These are phyloP conservation scores for Apiospora sp. DNA, from an alignment of 2,329 filamentous ascomycete species.

Conservation along the genomic window DNA sequence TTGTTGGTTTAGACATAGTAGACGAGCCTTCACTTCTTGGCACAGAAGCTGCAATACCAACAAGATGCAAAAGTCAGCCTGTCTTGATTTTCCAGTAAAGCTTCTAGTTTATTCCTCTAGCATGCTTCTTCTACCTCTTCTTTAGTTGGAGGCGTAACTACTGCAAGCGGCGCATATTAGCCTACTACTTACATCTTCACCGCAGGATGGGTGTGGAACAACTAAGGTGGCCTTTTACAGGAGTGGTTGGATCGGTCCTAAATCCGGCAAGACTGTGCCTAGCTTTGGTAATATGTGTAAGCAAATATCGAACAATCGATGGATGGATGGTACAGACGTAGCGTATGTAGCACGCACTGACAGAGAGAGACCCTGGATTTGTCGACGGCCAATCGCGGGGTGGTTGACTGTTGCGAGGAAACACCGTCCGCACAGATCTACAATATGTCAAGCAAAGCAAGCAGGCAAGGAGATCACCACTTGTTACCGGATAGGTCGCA, in stretches of 20 bases:
- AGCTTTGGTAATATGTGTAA: background rate
- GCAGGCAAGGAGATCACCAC: background rate
- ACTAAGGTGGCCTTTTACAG: background rate
- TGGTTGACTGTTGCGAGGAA: background rate
- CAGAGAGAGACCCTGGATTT: constrained; percentile 3
- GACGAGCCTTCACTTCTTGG: background rate
- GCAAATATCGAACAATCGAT: background rate
- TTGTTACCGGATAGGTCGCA: constrained; percentile 1
- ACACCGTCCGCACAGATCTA: background rate
- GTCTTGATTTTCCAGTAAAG: no score
- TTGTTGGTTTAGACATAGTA: background rate
- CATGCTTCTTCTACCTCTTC: constrained; percentile 1
- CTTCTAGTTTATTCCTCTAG: background rate
- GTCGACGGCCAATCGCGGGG: background rate
- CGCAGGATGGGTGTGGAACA: background rate
- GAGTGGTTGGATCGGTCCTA: constrained; percentile 1
- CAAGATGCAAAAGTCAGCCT: no score
- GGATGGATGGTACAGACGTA: no score
- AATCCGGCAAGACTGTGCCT: constrained; percentile 9
- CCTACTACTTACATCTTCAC: background rate
- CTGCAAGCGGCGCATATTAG: background rate
- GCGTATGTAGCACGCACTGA: background rate
- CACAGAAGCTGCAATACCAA: no score
- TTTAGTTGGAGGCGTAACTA: background rate
- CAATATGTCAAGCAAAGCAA: background rate